Evolutionary conservation across 108 stramenopile species (phyloP).

Genomic region (Cylindrotheca closterium): DNA sequence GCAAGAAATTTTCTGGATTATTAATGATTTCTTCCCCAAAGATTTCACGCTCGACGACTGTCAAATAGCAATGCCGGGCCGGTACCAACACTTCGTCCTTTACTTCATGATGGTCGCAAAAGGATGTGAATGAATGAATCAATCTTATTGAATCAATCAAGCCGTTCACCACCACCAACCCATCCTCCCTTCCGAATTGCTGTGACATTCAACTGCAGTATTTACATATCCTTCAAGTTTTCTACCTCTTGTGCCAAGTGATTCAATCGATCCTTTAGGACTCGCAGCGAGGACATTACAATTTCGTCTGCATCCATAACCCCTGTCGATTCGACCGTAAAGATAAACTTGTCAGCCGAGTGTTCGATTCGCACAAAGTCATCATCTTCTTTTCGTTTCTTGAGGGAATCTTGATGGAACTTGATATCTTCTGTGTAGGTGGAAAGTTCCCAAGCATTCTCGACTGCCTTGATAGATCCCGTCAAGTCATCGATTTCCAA

Average conservation of each 20-base stretch:
- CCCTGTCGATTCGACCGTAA: constrained; percentile 84
- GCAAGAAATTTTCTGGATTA: too few relatives aligned
- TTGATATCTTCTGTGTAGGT: constrained; percentile 86
- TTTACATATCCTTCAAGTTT: constrained; percentile 73
- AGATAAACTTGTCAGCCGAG: constrained; percentile 76
- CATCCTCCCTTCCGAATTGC: too few relatives aligned
- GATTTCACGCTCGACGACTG: too few relatives aligned
- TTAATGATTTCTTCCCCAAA: too few relatives aligned
- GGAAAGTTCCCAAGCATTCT: constrained; percentile 81
- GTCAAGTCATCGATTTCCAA: constrained; percentile 75
- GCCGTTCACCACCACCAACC: too few relatives aligned
- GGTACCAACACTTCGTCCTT: too few relatives aligned
- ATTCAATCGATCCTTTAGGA: constrained; percentile 77
- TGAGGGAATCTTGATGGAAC: constrained; percentile 67
- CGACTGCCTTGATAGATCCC: constrained; percentile 60
- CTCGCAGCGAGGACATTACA: constrained; percentile 67
- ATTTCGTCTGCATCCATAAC: constrained; percentile 90
- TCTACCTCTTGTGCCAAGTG: constrained; percentile 82
- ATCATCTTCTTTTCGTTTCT: constrained; percentile 81
- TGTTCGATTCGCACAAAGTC: constrained; percentile 79
- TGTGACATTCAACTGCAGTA: too few relatives aligned
- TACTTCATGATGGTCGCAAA: too few relatives aligned
- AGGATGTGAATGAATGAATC: too few relatives aligned
- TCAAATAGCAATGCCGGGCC: too few relatives aligned
- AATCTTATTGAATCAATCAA: too few relatives aligned